Conservation (phyloP, 441 rosid species). For the Pelargonium fulgidum region DNA sequence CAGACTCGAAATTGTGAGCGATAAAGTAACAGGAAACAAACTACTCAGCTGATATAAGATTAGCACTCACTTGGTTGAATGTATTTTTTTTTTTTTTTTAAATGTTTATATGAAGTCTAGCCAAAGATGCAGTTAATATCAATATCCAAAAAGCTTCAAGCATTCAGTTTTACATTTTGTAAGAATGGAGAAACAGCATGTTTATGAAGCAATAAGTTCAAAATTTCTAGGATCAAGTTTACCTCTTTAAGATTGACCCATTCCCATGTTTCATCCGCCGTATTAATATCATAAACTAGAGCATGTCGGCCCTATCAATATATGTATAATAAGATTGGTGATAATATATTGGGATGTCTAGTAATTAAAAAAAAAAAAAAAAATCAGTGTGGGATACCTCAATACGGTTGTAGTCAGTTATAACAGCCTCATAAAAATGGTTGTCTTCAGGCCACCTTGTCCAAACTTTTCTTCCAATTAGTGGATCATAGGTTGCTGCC, state of each 20-base stretch:
- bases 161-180: neutral
- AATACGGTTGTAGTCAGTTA: constrained; percentile 11
- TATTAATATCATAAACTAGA: constrained; percentile 83
- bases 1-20: too few species aligned
- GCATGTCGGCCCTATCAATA: constrained; percentile 79
- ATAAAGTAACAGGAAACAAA: too few species aligned
- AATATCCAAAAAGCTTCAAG: neutral
- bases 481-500: constrained; percentile 7
- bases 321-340: constrained; percentile 20
- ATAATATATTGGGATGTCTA: constrained; percentile 16
- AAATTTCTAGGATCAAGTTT: constrained; percentile 14
- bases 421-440: constrained; percentile 9
- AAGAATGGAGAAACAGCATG: neutral
- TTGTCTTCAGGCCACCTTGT: constrained; percentile 11
- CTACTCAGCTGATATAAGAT: neutral
- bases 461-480: constrained; percentile 9
- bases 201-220: neutral
- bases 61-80: neutral
- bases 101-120: neutral
- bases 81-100: neutral
- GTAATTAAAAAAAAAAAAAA: too few species aligned
- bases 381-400: constrained; percentile 42
- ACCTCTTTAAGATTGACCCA: constrained; percentile 99
- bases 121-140: constrained; percentile 5
- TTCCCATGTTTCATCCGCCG: constrained; percentile 86